A percentile compares a stretch with the other conserved stretches of the same genome.
Evolutionary conservation across 768 basidiomycete genomes (phyloP).

Genomic region (Kwoniella dejecticola): DNA sequence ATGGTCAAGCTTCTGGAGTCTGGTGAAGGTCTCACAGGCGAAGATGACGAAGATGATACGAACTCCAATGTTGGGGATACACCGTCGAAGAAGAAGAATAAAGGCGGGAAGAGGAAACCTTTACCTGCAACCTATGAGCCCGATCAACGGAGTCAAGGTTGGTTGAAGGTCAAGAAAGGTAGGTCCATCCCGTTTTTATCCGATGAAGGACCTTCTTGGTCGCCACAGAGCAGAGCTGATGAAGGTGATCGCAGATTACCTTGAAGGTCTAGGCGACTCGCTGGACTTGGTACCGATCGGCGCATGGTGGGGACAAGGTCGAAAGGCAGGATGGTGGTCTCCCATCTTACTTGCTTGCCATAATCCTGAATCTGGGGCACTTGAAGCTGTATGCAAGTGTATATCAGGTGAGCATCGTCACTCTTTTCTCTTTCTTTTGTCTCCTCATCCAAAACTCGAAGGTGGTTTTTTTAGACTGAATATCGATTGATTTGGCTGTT

Average conservation of each 20-base stretch:
- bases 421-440: too few relatives aligned
- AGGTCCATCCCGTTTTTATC: neutral
- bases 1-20: constrained; percentile 88
- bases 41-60: constrained; percentile 52
- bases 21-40: constrained; percentile 48
- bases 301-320: constrained; percentile 86
- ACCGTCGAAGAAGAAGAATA: constrained; percentile 36
- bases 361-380: constrained; percentile 65
- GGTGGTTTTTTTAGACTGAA: too few relatives aligned
- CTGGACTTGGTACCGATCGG: constrained; percentile 60
- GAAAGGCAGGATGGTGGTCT: constrained; percentile 90
- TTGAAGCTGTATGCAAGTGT: constrained; percentile 84
- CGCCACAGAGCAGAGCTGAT: constrained; percentile 3
- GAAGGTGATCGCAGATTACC: constrained; percentile 64
- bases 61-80: constrained; percentile 31
- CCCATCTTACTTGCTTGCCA: constrained; percentile 79
- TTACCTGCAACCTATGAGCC: constrained; percentile 85
- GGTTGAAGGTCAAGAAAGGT: constrained; percentile 84
- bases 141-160: constrained; percentile 81
- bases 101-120: constrained; percentile 63
- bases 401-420: constrained; percentile 28
- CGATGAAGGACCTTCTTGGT: neutral
- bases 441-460: too few relatives aligned
- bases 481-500: neutral
- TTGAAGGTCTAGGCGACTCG: constrained; percentile 74